Percentiles rank a stretch among this genome's conserved stretches.
phyloP scores from a whole-genome alignment of 495 filamentous ascomycete genomes.

The Penicillium soppii region DNA sequence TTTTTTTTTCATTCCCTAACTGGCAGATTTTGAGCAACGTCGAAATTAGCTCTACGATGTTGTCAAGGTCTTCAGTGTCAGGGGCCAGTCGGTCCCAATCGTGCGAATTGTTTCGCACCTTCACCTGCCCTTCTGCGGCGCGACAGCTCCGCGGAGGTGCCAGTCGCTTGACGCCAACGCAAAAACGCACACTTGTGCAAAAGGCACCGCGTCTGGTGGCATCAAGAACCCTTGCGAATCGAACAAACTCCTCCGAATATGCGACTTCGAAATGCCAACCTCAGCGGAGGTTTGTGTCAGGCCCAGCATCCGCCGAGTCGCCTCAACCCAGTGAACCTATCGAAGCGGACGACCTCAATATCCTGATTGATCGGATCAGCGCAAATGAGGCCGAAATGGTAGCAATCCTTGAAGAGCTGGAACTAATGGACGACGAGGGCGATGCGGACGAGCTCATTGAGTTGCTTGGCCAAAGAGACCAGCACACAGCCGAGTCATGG shows the following conservation, averaged over 20 bases:
- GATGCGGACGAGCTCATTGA: constrained; percentile 20
- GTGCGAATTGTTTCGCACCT: constrained; percentile 25
- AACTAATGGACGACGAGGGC: constrained; percentile 24
- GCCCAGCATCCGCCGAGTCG: constrained; percentile 17
- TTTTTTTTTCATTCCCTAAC: constrained; percentile 17
- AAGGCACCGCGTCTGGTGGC: constrained; percentile 3
- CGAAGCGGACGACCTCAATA: constrained; percentile 31
- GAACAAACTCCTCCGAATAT: neutral
- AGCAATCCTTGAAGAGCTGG: constrained; percentile 35
- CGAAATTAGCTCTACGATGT: constrained; percentile 25
- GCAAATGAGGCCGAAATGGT: constrained; percentile 16
- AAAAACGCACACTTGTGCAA: constrained; percentile 13
- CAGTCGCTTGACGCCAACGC: constrained; percentile 16
- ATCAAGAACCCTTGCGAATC: neutral
- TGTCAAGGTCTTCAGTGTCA: constrained; percentile 33
- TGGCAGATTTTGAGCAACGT: neutral
- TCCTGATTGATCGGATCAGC: constrained; percentile 39
- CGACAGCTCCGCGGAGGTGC: constrained; percentile 32
- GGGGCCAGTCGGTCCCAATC: constrained; percentile 29
- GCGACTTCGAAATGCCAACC: constrained; percentile 1
- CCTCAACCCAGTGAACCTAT: constrained; percentile 11
- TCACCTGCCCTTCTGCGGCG: constrained; percentile 20
- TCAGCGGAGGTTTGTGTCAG: constrained; percentile 26
- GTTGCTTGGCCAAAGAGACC: constrained; percentile 28
- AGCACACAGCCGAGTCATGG: constrained; percentile 55